Conservation (phyloP, 257 asterid genomes). For the Solanum verrucosum region DNA sequence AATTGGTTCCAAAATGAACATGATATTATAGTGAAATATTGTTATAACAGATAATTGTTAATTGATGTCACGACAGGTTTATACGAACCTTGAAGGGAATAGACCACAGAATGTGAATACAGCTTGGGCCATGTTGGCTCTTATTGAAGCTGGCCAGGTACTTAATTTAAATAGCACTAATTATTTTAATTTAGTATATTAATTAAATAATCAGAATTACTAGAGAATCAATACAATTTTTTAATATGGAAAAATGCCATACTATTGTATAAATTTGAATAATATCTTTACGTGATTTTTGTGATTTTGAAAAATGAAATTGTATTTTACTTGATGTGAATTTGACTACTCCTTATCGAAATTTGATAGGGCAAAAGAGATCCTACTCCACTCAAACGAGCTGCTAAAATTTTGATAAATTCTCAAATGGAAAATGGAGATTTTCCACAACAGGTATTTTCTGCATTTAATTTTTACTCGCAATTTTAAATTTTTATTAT, state of each 20-base stretch:
- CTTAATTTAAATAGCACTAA: background rate
- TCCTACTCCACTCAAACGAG: constrained; percentile 48
- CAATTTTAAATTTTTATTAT: background rate
- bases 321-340: background rate
- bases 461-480: background rate
- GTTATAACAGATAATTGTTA: background rate
- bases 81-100: constrained; percentile 40
- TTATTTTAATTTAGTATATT: background rate
- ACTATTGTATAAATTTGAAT: background rate
- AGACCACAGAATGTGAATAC: constrained; percentile 50
- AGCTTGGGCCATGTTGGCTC: constrained; percentile 75
- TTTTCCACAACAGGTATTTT: constrained; percentile 70
- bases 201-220: background rate
- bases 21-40: background rate
- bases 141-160: constrained; percentile 65
- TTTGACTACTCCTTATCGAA: background rate
- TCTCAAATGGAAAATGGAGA: constrained; percentile 69
- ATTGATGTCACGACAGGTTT: constrained; percentile 18
- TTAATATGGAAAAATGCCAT: background rate
- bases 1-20: background rate
- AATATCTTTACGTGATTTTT: background rate
- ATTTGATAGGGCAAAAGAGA: constrained; percentile 41
- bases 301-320: background rate
- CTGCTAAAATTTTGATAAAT: constrained; percentile 48
- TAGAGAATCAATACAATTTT: background rate